phyloP scores from a whole-genome alignment of 805 yeast species.

The Scheffersomyces coipomensis region DNA sequence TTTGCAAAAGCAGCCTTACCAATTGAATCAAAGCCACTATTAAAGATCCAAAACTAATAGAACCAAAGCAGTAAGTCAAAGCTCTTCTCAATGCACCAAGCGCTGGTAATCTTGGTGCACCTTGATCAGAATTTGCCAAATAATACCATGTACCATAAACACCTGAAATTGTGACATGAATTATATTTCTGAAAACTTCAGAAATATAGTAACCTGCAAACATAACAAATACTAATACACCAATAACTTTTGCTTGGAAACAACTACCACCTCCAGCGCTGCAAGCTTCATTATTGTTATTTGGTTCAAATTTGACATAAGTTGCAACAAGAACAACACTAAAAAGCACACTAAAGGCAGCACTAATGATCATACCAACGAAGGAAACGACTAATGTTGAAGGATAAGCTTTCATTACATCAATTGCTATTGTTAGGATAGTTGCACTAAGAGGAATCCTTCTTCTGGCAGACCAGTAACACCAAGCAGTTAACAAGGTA shows the following conservation, averaged over 20 bases:
- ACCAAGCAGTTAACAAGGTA: slow-evolving; percentile 60
- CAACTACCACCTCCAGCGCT: slow-evolving; percentile 50
- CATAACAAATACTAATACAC: slow-evolving; percentile 67
- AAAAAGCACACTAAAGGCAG: slow-evolving; percentile 65
- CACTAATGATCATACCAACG: slow-evolving; percentile 57
- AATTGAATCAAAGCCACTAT: slow-evolving; percentile 72
- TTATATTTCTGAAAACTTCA: slow-evolving; percentile 77
- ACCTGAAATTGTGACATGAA: slow-evolving; percentile 80
- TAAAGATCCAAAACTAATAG: slow-evolving; percentile 82
- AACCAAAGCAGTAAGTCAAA: slow-evolving; percentile 83
- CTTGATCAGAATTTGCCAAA: slow-evolving; percentile 69
- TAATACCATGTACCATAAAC: slow-evolving; percentile 92
- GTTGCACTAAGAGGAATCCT: slow-evolving; percentile 76
- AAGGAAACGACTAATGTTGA: slow-evolving; percentile 62
- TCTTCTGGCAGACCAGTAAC: slow-evolving; percentile 69
- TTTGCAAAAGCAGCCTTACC: slow-evolving; percentile 51
- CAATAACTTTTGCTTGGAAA: slow-evolving; percentile 59
- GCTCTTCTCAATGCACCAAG: slow-evolving; percentile 79
- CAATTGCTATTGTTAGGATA: slow-evolving; percentile 68
- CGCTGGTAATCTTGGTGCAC: slow-evolving; percentile 78
- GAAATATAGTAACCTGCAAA: slow-evolving; percentile 83
- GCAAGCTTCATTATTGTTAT: slow-evolving; percentile 52
- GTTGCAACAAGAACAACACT: slow-evolving; percentile 69
- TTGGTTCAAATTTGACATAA: slow-evolving; percentile 73
- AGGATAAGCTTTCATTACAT: slow-evolving; percentile 72